These are phyloP conservation scores for Pseudocercospora vitis DNA, from an alignment of 2,329 filamentous ascomycete species.

Conservation along the genomic window DNA sequence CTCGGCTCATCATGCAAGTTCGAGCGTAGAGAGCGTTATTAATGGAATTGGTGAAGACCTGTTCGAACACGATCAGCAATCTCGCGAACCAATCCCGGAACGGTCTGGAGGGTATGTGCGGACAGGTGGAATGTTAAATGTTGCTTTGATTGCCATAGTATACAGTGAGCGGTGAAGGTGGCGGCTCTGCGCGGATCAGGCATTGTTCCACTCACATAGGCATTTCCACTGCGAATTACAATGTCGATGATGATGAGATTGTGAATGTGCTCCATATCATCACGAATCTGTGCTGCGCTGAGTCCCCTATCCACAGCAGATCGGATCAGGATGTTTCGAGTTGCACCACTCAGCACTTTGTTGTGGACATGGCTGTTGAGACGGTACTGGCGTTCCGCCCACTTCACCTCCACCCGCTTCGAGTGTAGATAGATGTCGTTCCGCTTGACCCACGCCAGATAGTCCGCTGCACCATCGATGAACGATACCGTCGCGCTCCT, in stretches of 20 bases:
- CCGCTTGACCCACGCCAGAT: conserved; percentile 63
- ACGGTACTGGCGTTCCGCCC: conserved; percentile 70
- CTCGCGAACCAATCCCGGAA: too few species aligned
- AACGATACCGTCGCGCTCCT: conserved; percentile 69
- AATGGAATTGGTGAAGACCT: conserved; percentile 71
- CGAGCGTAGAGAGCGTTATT: conserved; percentile 72
- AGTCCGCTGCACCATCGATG: conserved; percentile 61
- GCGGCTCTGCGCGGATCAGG: too few species aligned
- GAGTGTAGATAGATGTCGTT: conserved; percentile 68
- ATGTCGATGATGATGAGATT: conserved; percentile 71
- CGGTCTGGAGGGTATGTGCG: too few species aligned
- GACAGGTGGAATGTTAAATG: too few species aligned
- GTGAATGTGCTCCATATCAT: conserved; percentile 80
- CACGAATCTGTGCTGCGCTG: conserved; percentile 64
- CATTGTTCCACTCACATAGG: conserved; percentile 45
- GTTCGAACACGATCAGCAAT: not conserved
- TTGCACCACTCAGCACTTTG: conserved; percentile 66
- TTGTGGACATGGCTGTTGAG: conserved; percentile 62
- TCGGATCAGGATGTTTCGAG: conserved; percentile 71
- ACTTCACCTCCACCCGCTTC: conserved; percentile 67
- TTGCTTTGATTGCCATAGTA: too few species aligned
- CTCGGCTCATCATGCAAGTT: conserved; percentile 70
- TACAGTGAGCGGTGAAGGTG: too few species aligned
- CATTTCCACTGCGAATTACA: conserved; percentile 58
- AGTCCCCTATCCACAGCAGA: conserved; percentile 52